Evolutionary conservation across 192 early-diverging fungal genomes (phyloP), one percentile per base, ranked within the genome.

Genomic region (Coemansia sp.): DNA sequence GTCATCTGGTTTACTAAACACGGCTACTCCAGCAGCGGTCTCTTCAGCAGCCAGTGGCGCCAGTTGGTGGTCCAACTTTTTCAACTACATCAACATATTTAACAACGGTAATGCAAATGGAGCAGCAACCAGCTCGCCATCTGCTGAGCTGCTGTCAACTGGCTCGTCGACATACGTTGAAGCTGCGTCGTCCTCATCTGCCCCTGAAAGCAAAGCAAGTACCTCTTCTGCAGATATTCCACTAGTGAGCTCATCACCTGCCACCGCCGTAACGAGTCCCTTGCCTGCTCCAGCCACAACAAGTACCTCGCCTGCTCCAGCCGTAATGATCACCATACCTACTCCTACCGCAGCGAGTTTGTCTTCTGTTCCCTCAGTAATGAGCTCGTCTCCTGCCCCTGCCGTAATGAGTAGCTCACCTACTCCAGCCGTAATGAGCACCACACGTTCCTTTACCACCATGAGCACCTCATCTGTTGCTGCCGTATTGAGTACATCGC

Each of bases 11-110:
- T 15, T 33, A 24, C 13, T 13, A 27, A 24, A 55, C 3, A 27
- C 24, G 3, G 22, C 29, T 29, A 55, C 24, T 29, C 13, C 24
- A 5, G 27, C 54, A 55, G 27, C 54, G 31, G 54, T 29, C 2
- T 12, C 29, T 7, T 33, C 16, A 16, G 33, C 57, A 60, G 18
- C 31, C n/a, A 60, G 57, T 15, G 31, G 33, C 13, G 18, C 33
- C 18, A 16, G 16, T 18, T 60, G 57, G 57, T 60, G 57, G 57
- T 60, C 57, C 31, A 34, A 60, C 31, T 16, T 60, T 34, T n/a
- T 60, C 57, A 34, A 33, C 15, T 60, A 60, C 29, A 34, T 60
- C 57, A 33, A 60, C 57, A 6, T 33, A 15, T 36, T 34, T 36
- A 7, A 16, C 57, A 16, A 60, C 5, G 33, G 57, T 24, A 24